phyloP scores from a whole-genome alignment of 495 filamentous ascomycete species.

The Penicillium desertorum region DNA sequence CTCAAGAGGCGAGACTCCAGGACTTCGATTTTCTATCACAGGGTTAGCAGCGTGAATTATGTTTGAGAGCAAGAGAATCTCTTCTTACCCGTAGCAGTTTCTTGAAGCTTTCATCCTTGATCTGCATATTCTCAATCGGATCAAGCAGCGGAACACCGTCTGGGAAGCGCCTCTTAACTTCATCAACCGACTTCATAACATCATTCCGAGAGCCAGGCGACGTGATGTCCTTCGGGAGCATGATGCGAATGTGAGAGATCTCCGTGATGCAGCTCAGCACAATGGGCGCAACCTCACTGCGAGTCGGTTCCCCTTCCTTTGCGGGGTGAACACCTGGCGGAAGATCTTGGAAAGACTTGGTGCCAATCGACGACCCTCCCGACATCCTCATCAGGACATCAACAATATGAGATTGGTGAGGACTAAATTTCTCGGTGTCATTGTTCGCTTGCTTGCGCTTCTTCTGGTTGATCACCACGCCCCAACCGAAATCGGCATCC shows the following conservation, averaged over 20 bases:
- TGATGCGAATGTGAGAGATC: conserved; percentile 74
- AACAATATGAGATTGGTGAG: conserved; percentile 73
- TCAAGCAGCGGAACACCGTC: conserved; percentile 87
- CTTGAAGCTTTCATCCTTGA: conserved; percentile 89
- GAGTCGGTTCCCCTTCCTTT: conserved; percentile 60
- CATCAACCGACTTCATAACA: conserved; percentile 66
- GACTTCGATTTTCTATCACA: conserved; percentile 81
- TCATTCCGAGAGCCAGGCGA: conserved; percentile 59
- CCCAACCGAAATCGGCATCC: conserved; percentile 89
- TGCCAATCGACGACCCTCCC: conserved; percentile 54
- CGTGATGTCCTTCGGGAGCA: conserved; percentile 72
- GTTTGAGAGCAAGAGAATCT: not conserved
- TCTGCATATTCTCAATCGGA: conserved; percentile 92
- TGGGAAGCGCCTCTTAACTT: conserved; percentile 82
- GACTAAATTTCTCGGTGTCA: conserved; percentile 60
- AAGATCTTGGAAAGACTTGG: conserved; percentile 58
- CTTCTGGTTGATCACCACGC: conserved; percentile 71
- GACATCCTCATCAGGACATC: conserved; percentile 80
- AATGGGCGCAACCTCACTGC: conserved; percentile 84
- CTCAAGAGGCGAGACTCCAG: conserved; percentile 86
- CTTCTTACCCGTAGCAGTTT: conserved; percentile 72
- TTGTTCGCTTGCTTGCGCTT: conserved; percentile 59
- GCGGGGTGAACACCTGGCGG: conserved; percentile 64
- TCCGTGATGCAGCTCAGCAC: conserved; percentile 78
- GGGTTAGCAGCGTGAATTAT: conserved; percentile 10